phyloP scores from a whole-genome alignment of 108 stramenopile genomes.

The Cyclotella cryptica region DNA sequence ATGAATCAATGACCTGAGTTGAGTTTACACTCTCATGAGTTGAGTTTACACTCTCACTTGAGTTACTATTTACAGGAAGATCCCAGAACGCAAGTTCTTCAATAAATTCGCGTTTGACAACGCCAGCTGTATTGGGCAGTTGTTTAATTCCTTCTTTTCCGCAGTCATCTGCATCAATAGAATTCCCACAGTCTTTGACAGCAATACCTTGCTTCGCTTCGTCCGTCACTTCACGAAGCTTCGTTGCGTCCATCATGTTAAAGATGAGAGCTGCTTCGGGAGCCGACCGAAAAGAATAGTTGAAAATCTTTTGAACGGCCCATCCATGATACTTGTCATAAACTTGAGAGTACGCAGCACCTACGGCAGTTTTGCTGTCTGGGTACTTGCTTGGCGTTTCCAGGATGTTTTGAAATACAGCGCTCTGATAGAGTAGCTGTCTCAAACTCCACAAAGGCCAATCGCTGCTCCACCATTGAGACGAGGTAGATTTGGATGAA shows the following conservation, averaged over 20 bases:
- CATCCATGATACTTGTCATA: constrained; percentile 79
- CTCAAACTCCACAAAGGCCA: constrained; percentile 71
- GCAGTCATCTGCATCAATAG: neutral
- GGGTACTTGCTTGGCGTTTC: constrained; percentile 54
- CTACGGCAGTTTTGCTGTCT: constrained; percentile 46
- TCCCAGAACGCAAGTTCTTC: constrained; percentile 14
- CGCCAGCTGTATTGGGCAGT: neutral
- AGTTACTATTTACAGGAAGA: neutral
- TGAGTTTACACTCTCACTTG: neutral
- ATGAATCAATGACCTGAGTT: neutral
- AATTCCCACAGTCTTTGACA: neutral
- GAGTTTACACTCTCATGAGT: no score
- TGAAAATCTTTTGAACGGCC: constrained; percentile 73
- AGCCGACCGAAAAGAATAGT: constrained; percentile 72
- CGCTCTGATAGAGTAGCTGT: constrained; percentile 72
- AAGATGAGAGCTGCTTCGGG: constrained; percentile 61
- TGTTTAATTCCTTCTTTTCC: neutral
- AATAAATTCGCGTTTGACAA: neutral
- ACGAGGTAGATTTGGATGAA: constrained; percentile 66
- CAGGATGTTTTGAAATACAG: constrained; percentile 63
- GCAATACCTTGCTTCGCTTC: constrained; percentile 22
- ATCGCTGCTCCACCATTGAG: constrained; percentile 70
- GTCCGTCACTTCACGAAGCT: constrained; percentile 51
- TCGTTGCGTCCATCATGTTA: constrained; percentile 63
- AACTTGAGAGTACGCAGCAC: constrained; percentile 68